Conservation (phyloP, 306 rosid genomes). For the Abrus pulchellus region DNA sequence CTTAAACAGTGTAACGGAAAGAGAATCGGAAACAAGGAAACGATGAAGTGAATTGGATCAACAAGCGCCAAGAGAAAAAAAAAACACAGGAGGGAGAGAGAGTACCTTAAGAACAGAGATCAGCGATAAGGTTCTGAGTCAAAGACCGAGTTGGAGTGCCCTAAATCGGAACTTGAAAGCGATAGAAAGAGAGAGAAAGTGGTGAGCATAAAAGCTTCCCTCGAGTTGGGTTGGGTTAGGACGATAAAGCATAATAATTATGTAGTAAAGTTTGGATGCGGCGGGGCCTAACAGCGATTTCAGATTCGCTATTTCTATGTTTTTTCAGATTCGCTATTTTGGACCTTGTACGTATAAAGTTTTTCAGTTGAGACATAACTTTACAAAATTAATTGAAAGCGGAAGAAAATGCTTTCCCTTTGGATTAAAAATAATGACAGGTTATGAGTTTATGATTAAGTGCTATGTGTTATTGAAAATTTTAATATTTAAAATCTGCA, state of each 20-base stretch:
- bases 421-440: neutral
- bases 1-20: neutral
- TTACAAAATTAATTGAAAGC: neutral
- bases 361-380: neutral
- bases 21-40: constrained; percentile 29
- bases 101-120: constrained; percentile 51
- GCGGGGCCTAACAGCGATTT: neutral
- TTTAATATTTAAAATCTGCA: no score
- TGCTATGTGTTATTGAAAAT: neutral
- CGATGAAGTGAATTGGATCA: constrained; percentile 39
- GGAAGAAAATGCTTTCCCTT: neutral
- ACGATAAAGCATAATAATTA: no score
- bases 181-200: neutral
- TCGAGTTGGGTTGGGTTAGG: no score
- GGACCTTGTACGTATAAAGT: neutral
- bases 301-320: neutral
- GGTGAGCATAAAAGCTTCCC: neutral
- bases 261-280: neutral
- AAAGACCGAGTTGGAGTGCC: constrained; percentile 48
- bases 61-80: neutral
- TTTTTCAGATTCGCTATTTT: neutral
- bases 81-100: neutral
- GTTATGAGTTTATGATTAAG: neutral
- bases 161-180: constrained; percentile 33
- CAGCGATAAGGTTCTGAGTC: constrained; percentile 49